Percentiles rank a stretch among this genome's conserved stretches.
Evolutionary conservation across 176 grass and related monocot species (phyloP).

Genomic region (Raddia guianensis): DNA sequence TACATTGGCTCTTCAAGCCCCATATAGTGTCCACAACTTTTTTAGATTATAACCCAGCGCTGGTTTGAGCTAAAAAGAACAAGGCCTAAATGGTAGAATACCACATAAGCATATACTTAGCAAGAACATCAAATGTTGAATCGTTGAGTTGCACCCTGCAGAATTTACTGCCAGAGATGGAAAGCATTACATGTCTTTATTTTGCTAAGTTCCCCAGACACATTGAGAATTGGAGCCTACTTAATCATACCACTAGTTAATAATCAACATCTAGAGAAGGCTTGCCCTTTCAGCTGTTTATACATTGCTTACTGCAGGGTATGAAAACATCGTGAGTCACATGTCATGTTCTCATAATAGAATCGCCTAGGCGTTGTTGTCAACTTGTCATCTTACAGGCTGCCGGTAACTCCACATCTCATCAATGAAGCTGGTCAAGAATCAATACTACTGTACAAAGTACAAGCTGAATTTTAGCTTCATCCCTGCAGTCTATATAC

Average conservation of each 20-base stretch:
- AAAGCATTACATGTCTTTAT: too few species aligned
- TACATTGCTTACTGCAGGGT: neutral
- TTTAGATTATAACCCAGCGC: too few species aligned
- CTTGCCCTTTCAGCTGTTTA: neutral
- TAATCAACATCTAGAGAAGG: neutral
- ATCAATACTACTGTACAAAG: slow-evolving; percentile 20
- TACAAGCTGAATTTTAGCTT: slow-evolving; percentile 9
- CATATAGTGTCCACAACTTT: too few species aligned
- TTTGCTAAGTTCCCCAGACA: neutral
- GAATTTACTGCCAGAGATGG: too few species aligned
- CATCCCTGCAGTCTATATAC: neutral
- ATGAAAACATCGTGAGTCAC: neutral
- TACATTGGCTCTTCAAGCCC: too few species aligned
- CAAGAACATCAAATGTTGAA: neutral
- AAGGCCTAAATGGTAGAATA: too few species aligned
- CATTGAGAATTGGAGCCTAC: neutral
- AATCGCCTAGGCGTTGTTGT: slow-evolving; percentile 17
- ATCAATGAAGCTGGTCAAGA: slow-evolving; percentile 21
- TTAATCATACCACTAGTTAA: neutral
- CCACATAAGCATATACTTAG: neutral
- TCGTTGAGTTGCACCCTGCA: too few species aligned
- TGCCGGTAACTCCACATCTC: neutral
- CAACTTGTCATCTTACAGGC: neutral
- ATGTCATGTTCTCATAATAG: neutral
- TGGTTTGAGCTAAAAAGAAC: too few species aligned